These are phyloP conservation scores for Nigrospora osmanthi DNA, from an alignment of 2,329 filamentous ascomycete species.

Conservation along the genomic window DNA sequence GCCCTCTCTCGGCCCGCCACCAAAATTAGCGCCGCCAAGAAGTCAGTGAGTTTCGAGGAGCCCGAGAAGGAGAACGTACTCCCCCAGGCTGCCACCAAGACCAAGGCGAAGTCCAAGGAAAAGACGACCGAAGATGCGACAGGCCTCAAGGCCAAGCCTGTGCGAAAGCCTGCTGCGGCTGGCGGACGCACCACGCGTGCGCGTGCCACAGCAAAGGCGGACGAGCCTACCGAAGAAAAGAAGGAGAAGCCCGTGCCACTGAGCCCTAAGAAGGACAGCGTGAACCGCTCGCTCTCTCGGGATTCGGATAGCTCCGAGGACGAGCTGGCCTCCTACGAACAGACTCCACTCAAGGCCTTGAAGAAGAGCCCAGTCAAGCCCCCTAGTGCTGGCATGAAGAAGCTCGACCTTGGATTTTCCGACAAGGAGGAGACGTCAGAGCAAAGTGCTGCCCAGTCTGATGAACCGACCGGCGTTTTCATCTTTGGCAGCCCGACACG, in stretches of 20 bases:
- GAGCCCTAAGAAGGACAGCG: conserved; percentile 58
- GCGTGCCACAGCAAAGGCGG: conserved; percentile 18
- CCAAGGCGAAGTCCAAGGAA: conserved; percentile 16
- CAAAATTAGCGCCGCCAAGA: conserved; percentile 30
- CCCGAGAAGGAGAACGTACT: conserved; percentile 57
- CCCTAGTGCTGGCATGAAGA: conserved; percentile 23
- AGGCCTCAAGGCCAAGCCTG: conserved; percentile 36
- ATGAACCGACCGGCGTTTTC: conserved; percentile 25
- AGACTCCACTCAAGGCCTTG: conserved; percentile 42
- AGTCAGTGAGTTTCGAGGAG: conserved; percentile 56
- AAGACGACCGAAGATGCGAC: conserved; percentile 22
- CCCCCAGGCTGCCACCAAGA: conserved; percentile 25
- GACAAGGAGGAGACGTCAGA: conserved; percentile 10
- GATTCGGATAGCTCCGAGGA: conserved; percentile 46
- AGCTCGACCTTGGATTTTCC: conserved; percentile 21
- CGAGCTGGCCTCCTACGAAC: conserved; percentile 46
- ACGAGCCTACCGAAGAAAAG: conserved; percentile 17
- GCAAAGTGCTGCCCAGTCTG: conserved; percentile 21
- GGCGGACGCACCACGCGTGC: conserved; percentile 26
- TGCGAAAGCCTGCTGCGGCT: conserved; percentile 35
- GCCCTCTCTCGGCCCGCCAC: conserved; percentile 24
- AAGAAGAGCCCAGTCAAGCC: conserved; percentile 50
- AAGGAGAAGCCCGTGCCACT: conserved; percentile 40
- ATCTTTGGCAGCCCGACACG: conserved; percentile 49
- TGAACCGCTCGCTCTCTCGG: conserved; percentile 36